Conservation (phyloP, 148 eudicot genomes). For the Fagopyrum homotropicum region DNA sequence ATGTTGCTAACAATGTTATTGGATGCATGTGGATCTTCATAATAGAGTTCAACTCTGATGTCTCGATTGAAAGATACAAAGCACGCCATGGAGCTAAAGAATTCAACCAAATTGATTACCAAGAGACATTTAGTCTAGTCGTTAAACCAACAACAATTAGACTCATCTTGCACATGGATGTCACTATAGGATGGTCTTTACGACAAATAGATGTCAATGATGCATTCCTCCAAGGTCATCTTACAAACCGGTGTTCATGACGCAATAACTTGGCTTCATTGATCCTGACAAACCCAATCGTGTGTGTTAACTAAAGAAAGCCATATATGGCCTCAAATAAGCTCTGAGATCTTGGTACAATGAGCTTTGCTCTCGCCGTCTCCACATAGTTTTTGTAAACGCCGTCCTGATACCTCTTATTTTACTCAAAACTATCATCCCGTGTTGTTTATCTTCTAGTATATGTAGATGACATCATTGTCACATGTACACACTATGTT, state of each 20-base stretch:
- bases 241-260: not conserved
- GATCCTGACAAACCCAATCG: not conserved
- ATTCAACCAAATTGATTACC: not conserved
- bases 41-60: not conserved
- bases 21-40: not conserved
- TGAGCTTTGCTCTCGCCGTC: not conserved
- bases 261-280: not conserved
- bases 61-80: not conserved
- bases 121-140: not conserved
- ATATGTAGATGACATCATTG: not conserved
- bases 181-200: no score
- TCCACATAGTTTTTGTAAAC: not conserved
- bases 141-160: not conserved
- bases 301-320: not conserved
- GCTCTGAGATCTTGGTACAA: not conserved
- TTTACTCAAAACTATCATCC: no score
- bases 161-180: not conserved
- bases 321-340: not conserved
- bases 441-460: not conserved
- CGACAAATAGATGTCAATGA: not conserved
- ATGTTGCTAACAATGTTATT: not conserved
- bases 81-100: not conserved
- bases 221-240: not conserved
- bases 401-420: not conserved
- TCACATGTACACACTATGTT: not conserved